Conservation (phyloP, 192 early-diverging fungal genomes). For the Glomus cerebriforme region DNA sequence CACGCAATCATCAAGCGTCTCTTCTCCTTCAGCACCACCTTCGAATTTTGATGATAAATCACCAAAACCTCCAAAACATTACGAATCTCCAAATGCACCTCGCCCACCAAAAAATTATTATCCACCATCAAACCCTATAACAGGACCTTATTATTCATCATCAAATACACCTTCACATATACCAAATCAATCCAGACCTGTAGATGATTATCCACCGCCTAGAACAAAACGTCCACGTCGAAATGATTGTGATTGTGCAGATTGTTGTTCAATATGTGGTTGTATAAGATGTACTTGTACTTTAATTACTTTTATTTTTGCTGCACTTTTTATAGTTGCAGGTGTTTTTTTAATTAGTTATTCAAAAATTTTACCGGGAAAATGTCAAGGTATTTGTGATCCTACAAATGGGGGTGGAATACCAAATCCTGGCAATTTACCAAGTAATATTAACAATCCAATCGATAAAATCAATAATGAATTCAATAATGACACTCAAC, state of each 20-base stretch:
- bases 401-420: not conserved
- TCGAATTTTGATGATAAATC: not conserved
- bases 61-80: conserved; percentile 5
- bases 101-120: not conserved
- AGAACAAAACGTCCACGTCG: not conserved
- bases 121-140: not conserved
- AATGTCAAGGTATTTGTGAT: conserved; percentile 19
- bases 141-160: not conserved
- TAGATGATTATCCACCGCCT: too few species aligned
- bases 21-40: not conserved
- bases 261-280: conserved; percentile 23
- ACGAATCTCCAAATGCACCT: not conserved
- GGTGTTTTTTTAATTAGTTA: not conserved
- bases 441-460: not conserved
- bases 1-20: not conserved
- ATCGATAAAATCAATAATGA: not conserved
- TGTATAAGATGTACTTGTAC: conserved; percentile 29
- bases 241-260: not conserved
- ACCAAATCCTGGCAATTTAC: not conserved
- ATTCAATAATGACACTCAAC: not conserved
- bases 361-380: conserved; percentile 5
- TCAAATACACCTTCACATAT: not conserved
- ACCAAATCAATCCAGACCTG: not conserved
- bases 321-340: not conserved
- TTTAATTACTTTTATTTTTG: not conserved